Evolutionary conservation across 208 protist species (phyloP), one percentile per base, ranked within the genome.

Genomic region (Borovskyia barvae): DNA sequence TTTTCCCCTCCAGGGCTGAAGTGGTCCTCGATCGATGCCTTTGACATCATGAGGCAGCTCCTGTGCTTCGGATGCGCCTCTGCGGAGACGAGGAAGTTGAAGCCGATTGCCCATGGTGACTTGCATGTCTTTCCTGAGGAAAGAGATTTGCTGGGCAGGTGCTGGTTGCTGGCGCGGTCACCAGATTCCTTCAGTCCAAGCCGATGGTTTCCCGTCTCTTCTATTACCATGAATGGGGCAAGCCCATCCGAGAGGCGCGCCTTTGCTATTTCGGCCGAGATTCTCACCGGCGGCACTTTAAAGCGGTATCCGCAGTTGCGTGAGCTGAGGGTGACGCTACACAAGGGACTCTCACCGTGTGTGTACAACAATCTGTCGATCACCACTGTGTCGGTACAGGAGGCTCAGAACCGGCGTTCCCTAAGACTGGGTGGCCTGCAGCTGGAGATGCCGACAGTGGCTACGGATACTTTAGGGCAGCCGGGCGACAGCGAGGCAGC

Each of bases 131-230:
- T 62, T 2, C 56, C 47, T 1, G 12, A 54, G 17, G 52, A 78
- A 17, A 50, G 40, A 15, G 15, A 45, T 4, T 36, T 61, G 7
- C n/a, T 76, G 37, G 63, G 76, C 9, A 1, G 52, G 19, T 70
- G 72, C 28, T 83, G 72, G 63, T 55, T 76, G n/a, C 47, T 74
- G 1, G 41, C 67, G 0, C 37, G 56, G 7, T 50, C 56, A 1
- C 6, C 22, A 0, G 46, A 56, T 17, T 61, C 48, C 0, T 57
- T 78, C 43, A 75, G 66, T 30, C 76, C 71, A 0, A 82, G 71
- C 26, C 48, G 62, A 2, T 75, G 62, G 64, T 62, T 77, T 24
- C 41, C 56, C 14, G 25, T 64, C 4, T 47, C 30, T 15, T 17
- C 33, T 5, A 12, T 12, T 20, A 66, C 39, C 2, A 26, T 26